phyloP scores from a whole-genome alignment of 768 basidiomycete genomes.

The Pleurotus eryngii region DNA sequence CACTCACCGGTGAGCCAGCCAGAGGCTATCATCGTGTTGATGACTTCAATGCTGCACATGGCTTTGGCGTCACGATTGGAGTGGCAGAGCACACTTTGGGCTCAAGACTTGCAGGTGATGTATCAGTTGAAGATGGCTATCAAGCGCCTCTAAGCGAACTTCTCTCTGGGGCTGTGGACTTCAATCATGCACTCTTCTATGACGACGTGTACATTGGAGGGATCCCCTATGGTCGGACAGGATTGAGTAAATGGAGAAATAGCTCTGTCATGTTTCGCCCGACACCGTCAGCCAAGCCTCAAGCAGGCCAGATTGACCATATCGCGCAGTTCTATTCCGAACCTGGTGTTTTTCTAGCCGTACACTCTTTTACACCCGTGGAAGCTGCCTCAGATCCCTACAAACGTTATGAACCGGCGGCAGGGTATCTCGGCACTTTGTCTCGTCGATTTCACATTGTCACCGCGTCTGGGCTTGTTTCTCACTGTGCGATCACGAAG shows the following conservation, averaged over 20 bases:
- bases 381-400: slow-evolving; percentile 8
- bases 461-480: slow-evolving; percentile 7
- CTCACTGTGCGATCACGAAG: slow-evolving; percentile 7
- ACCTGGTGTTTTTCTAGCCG: slow-evolving; percentile 1
- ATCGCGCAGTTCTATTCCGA: slow-evolving; percentile 5
- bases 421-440: slow-evolving; percentile 8
- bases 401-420: slow-evolving; percentile 9
- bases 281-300: neutral
- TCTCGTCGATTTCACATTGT: neutral
- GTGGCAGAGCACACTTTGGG: neutral
- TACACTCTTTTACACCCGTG: neutral
- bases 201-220: slow-evolving; percentile 3
- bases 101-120: neutral
- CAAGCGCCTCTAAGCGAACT: neutral
- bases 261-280: slow-evolving; percentile 10
- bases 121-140: neutral
- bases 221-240: slow-evolving; percentile 9
- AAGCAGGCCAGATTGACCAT: neutral
- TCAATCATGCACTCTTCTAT: neutral
- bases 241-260: slow-evolving; percentile 6
- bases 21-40: slow-evolving; percentile 11
- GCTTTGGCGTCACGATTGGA: neutral
- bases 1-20: slow-evolving; percentile 12
- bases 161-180: neutral
- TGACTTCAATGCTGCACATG: neutral